These are phyloP conservation scores for Ogataea henricii DNA, from an alignment of 805 yeast genomes.

Conservation along the genomic window DNA sequence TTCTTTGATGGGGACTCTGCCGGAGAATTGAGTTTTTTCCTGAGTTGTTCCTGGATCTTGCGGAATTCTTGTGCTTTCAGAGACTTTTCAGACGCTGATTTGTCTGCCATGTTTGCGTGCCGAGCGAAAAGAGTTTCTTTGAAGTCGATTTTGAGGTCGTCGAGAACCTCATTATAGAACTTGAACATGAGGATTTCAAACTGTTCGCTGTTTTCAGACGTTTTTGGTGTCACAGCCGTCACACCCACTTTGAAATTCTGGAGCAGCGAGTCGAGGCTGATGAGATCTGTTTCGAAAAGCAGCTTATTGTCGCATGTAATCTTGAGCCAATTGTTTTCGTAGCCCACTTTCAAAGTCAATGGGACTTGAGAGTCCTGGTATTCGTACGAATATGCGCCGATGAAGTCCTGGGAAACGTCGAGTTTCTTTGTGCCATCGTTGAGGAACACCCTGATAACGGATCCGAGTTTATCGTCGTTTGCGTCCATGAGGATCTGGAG, in stretches of 20 bases:
- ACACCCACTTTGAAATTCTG: slow-evolving; percentile 52
- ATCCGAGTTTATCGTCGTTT: slow-evolving; percentile 43
- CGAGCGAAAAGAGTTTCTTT: slow-evolving; percentile 31
- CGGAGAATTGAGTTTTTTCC: slow-evolving; percentile 11
- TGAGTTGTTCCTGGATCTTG: slow-evolving; percentile 23
- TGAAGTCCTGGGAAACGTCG: slow-evolving; percentile 24
- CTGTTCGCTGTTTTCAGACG: slow-evolving; percentile 46
- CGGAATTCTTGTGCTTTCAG: slow-evolving; percentile 16
- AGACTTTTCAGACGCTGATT: slow-evolving; percentile 25
- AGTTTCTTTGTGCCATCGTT: slow-evolving; percentile 56
- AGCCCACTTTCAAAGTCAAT: slow-evolving; percentile 63
- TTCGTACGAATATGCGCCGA: slow-evolving; percentile 37
- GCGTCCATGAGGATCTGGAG: slow-evolving; percentile 61
- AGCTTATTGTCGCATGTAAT: slow-evolving; percentile 73
- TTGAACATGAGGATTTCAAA: slow-evolving; percentile 66
- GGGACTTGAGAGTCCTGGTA: slow-evolving; percentile 75
- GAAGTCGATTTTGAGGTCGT: slow-evolving; percentile 25
- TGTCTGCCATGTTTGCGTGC: slow-evolving; percentile 19
- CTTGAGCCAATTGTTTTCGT: slow-evolving; percentile 47
- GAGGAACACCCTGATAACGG: slow-evolving; percentile 57
- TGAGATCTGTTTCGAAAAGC: slow-evolving; percentile 63
- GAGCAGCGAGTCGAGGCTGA: slow-evolving; percentile 43
- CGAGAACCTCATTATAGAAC: slow-evolving; percentile 49
- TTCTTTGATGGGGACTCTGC: background rate
- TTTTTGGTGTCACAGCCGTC: slow-evolving; percentile 47